Evolutionary conservation across 1,139 yeast genomes (phyloP).

Genomic region (Magnusiomyces ingens): DNA sequence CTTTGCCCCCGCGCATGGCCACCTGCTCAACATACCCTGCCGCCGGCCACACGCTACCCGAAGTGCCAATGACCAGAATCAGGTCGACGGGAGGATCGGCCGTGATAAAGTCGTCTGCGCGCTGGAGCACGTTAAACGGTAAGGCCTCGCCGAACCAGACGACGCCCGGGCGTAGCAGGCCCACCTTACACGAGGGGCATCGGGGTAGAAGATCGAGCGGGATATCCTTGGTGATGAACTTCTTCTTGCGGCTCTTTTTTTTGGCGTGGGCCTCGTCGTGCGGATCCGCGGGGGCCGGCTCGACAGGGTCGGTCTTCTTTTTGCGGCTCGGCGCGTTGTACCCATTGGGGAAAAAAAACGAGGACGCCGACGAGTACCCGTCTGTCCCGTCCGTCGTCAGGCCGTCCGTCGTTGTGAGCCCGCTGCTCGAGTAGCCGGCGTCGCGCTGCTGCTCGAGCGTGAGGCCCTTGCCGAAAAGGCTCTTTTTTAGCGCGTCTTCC

Average conservation of each 20-base stretch:
- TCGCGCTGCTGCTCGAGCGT: not conserved
- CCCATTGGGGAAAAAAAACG: conserved; percentile 4
- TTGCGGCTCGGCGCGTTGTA: conserved; percentile 1
- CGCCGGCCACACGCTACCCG: conserved; percentile 85
- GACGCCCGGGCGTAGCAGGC: conserved; percentile 74
- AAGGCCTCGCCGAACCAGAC: conserved; percentile 90
- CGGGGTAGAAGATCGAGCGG: conserved; percentile 53
- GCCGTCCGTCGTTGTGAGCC: not conserved
- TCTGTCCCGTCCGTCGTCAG: conserved; percentile 3
- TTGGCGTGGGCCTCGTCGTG: conserved; percentile 11
- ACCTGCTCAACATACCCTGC: conserved; percentile 83
- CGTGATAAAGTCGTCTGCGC: conserved; percentile 67
- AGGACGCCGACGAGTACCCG: conserved; percentile 4
- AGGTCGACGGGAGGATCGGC: conserved; percentile 46
- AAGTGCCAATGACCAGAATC: conserved; percentile 76
- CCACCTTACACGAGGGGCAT: conserved; percentile 63
- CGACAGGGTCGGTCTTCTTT: conserved; percentile 27
- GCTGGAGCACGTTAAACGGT: conserved; percentile 54
- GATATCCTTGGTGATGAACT: conserved; percentile 26
- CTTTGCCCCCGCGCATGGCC: conserved; percentile 63
- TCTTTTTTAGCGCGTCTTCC: not conserved
- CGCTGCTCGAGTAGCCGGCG: not conserved
- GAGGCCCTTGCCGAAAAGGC: not conserved
- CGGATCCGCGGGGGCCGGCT: conserved; percentile 12
- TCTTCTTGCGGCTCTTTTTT: not conserved